phyloP scores from a whole-genome alignment of 2,329 filamentous ascomycete genomes.

The Passalora sequoiae region DNA sequence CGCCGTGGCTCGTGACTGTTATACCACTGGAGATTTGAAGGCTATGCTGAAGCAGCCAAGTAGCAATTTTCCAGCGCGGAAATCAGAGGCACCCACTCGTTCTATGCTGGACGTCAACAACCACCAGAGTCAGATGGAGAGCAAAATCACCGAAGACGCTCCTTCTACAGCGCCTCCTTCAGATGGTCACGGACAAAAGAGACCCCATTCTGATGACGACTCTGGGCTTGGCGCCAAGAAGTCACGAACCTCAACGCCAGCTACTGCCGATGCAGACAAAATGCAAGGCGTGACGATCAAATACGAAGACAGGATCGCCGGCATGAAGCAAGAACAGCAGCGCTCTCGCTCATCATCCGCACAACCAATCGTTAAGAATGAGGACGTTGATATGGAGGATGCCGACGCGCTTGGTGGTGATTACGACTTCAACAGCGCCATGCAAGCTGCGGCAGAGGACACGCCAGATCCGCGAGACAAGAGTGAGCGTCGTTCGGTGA shows the following conservation, averaged over 20 bases:
- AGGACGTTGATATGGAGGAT: conserved; percentile 33
- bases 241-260: not conserved
- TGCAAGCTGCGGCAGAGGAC: not conserved
- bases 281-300: conserved; percentile 36
- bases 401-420: conserved; percentile 13
- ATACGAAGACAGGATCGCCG: conserved; percentile 27
- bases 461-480: not conserved
- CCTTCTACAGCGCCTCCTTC: not conserved
- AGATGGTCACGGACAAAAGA: not conserved
- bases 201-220: not conserved
- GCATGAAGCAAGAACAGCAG: conserved; percentile 22
- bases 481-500: not conserved
- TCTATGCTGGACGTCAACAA: conserved; percentile 25
- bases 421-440: not conserved
- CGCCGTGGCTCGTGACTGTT: conserved; percentile 66
- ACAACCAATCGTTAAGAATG: conserved; percentile 1
- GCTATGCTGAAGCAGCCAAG: conserved; percentile 52
- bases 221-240: not conserved
- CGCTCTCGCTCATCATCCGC: not conserved
- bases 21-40: conserved; percentile 60
- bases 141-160: no score
- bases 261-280: conserved; percentile 30
- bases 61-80: conserved; percentile 33
- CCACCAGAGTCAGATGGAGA: conserved; percentile 6
- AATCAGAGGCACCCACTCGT: conserved; percentile 10